A percentile compares a stretch with the other conserved stretches of the same genome.
Conservation (phyloP, 176 grass and related monocot genomes). For the Avena eriantha region DNA sequence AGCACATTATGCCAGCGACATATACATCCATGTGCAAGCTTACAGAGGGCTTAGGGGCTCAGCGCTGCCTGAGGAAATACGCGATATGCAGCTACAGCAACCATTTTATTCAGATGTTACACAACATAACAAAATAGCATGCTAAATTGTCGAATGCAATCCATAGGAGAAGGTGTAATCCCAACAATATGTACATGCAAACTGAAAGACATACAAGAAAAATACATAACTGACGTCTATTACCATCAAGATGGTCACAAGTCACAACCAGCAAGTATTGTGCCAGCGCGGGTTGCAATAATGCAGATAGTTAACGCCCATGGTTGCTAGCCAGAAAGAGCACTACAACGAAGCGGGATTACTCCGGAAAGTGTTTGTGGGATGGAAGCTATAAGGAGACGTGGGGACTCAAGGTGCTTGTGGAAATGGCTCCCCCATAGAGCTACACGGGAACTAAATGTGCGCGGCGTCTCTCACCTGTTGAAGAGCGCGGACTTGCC, state of each 20-base stretch:
- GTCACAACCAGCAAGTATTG: background rate
- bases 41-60: background rate
- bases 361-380: background rate
- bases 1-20: background rate
- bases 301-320: background rate
- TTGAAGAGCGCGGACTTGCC: slow-evolving; percentile 98
- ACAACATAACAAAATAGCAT: background rate
- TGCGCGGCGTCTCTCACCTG: slow-evolving; percentile 45
- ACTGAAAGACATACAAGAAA: background rate
- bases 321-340: background rate
- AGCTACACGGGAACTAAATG: background rate
- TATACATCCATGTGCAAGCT: background rate
- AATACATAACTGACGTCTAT: background rate
- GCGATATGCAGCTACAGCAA: background rate
- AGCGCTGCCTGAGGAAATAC: background rate
- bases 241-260: background rate
- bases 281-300: background rate
- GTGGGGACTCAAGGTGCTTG: slow-evolving; percentile 25
- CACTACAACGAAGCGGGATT: background rate
- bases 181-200: slow-evolving; percentile 8
- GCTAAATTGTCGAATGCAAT: background rate
- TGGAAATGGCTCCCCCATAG: slow-evolving; percentile 33
- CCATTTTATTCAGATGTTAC: background rate
- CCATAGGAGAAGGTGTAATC: background rate
- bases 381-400: background rate